These are phyloP conservation scores for Trichosanthes truncata DNA, from an alignment of 306 rosid species.

Conservation along the genomic window DNA sequence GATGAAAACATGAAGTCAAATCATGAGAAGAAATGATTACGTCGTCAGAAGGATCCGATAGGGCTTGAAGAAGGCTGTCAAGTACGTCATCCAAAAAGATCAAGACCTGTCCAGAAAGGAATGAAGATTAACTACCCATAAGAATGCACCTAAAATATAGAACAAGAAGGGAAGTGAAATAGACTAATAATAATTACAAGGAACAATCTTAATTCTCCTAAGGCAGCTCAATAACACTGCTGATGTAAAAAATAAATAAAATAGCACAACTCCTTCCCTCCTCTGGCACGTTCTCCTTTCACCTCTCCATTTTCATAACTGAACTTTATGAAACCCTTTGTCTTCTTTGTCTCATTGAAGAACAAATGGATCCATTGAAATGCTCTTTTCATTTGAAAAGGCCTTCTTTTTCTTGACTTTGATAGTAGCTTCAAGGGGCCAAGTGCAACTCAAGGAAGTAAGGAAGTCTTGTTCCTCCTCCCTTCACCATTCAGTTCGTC, in stretches of 20 bases:
- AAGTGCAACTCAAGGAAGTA: too few species aligned
- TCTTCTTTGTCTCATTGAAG: too few species aligned
- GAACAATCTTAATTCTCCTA: not conserved
- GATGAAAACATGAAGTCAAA: not conserved
- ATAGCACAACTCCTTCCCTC: not conserved
- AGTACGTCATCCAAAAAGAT: conserved; percentile 62
- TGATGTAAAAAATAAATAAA: not conserved
- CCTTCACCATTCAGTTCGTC: too few species aligned
- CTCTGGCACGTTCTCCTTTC: too few species aligned
- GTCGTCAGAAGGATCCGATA: conserved; percentile 86
- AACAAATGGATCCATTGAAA: too few species aligned
- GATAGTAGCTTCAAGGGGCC: too few species aligned
- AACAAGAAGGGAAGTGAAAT: conserved; percentile 6
- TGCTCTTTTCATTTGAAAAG: too few species aligned
- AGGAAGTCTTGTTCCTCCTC: too few species aligned
- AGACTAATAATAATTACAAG: not conserved
- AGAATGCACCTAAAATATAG: not conserved
- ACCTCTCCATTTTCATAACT: too few species aligned
- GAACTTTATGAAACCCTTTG: too few species aligned
- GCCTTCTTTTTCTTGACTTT: too few species aligned
- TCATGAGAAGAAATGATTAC: conserved; percentile 31
- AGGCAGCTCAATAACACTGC: not conserved
- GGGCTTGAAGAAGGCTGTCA: conserved; percentile 69
- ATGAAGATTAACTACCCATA: conserved; percentile 7
- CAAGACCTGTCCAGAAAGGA: conserved; percentile 51